Conservation (phyloP, 106 monocot genomes). For the Dioscorea dumetorum region DNA sequence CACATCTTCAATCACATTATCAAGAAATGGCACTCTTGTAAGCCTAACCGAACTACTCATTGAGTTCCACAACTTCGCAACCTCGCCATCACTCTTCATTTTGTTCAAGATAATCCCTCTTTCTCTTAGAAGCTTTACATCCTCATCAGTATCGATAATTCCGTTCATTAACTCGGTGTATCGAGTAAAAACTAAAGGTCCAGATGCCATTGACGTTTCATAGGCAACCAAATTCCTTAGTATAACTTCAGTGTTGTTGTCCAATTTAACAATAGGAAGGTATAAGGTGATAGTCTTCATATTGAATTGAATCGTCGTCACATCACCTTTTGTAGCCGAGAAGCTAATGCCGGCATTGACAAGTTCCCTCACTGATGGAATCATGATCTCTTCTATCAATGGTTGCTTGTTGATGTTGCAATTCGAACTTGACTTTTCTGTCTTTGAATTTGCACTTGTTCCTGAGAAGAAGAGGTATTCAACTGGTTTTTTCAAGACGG, state of each 20-base stretch:
- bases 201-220: constrained; percentile 33
- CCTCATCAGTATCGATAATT: constrained; percentile 49
- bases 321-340: constrained; percentile 17
- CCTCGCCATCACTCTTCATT: constrained; percentile 54
- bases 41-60: constrained; percentile 42
- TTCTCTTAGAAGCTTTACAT: constrained; percentile 36
- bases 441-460: background rate
- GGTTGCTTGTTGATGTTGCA: constrained; percentile 16
- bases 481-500: constrained; percentile 17
- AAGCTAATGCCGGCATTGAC: constrained; percentile 23
- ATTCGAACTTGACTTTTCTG: background rate
- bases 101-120: constrained; percentile 29
- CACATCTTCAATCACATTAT: constrained; percentile 35
- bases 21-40: constrained; percentile 34
- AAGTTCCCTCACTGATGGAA: constrained; percentile 48
- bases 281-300: constrained; percentile 12
- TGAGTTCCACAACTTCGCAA: constrained; percentile 55
- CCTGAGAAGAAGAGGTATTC: constrained; percentile 12
- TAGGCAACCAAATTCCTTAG: constrained; percentile 52
- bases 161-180: constrained; percentile 77
- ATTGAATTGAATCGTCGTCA: constrained; percentile 32
- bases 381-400: constrained; percentile 39
- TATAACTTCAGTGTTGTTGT: constrained; percentile 36
- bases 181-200: constrained; percentile 37
- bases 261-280: constrained; percentile 32